phyloP scores from a whole-genome alignment of 805 yeast species.

The Ogataea haglerorum region DNA sequence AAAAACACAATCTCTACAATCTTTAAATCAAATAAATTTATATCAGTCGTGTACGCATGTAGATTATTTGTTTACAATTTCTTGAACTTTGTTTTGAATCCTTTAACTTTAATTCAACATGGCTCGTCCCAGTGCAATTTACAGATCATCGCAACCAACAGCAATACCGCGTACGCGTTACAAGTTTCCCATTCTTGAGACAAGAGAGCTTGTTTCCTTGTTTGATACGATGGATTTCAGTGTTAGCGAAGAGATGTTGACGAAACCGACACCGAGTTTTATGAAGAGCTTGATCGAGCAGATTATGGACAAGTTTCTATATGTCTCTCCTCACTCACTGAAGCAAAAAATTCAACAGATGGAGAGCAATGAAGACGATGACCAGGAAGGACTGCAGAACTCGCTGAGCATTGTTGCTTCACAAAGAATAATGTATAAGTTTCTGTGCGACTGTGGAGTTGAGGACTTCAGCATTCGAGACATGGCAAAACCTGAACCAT shows the following conservation, averaged over 20 bases:
- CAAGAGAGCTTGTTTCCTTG: constrained; percentile 26
- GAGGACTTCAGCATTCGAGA: constrained; percentile 75
- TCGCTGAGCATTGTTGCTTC: constrained; percentile 52
- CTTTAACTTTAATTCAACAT: constrained; percentile 13
- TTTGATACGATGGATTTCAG: constrained; percentile 30
- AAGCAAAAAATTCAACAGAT: constrained; percentile 26
- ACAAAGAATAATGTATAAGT: constrained; percentile 57
- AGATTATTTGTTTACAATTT: constrained; percentile 5
- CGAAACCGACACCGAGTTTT: constrained; percentile 31
- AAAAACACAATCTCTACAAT: not conserved
- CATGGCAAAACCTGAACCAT: constrained; percentile 72
- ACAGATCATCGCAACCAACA: constrained; percentile 28
- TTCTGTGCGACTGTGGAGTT: constrained; percentile 70
- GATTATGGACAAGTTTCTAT: constrained; percentile 33
- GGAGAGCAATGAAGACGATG: constrained; percentile 19
- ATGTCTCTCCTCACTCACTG: constrained; percentile 30
- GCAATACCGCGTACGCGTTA: constrained; percentile 25
- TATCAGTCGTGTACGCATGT: constrained; percentile 1
- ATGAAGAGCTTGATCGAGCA: constrained; percentile 34
- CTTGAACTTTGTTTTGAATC: constrained; percentile 1
- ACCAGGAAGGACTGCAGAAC: constrained; percentile 26
- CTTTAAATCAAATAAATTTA: too few species aligned
- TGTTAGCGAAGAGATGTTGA: constrained; percentile 28
- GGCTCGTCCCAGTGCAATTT: constrained; percentile 37
- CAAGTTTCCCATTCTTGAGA: constrained; percentile 34